phyloP scores from a whole-genome alignment of 495 filamentous ascomycete genomes.

The Sordaria brevicollis region DNA sequence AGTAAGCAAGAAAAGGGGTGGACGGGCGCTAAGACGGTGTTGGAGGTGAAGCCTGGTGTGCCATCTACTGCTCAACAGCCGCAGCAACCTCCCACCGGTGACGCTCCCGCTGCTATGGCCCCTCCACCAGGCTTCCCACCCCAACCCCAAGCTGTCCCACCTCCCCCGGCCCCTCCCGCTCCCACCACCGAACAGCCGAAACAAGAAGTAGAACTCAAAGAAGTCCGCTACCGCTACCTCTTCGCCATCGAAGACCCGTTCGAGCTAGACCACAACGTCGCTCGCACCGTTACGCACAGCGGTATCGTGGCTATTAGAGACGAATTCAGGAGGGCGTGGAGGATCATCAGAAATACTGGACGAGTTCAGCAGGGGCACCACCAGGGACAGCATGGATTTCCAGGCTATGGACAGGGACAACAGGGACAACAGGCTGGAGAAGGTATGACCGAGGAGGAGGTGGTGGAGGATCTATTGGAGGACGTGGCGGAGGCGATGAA shows the following conservation, averaged over 20 bases:
- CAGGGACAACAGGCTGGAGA: not conserved
- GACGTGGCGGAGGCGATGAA: not conserved
- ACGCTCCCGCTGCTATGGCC: not conserved
- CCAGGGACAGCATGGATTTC: not conserved
- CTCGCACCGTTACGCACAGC: slow-evolving; percentile 63
- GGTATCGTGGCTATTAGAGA: slow-evolving; percentile 68
- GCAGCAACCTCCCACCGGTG: not conserved
- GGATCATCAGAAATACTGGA: slow-evolving; percentile 42
- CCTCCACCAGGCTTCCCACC: not conserved
- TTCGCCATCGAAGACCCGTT: slow-evolving; percentile 86
- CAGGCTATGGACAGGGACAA: not conserved
- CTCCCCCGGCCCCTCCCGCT: not conserved
- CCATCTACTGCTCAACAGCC: slow-evolving; percentile 4
- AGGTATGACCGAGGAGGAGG: not conserved
- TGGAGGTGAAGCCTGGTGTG: slow-evolving; percentile 13
- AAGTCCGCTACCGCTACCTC: slow-evolving; percentile 66
- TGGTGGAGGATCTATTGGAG: not conserved
- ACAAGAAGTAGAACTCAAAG: slow-evolving; percentile 36
- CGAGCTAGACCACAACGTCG: slow-evolving; percentile 74
- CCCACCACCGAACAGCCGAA: not conserved
- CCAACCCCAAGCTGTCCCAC: not conserved
- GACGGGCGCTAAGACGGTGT: slow-evolving; percentile 55
- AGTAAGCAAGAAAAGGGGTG: slow-evolving; percentile 67
- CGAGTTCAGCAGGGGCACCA: slow-evolving; percentile 2
- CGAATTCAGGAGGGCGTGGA: slow-evolving; percentile 66